phyloP scores from a whole-genome alignment of 768 basidiomycete species.

The Cystobasidium tubakii region DNA sequence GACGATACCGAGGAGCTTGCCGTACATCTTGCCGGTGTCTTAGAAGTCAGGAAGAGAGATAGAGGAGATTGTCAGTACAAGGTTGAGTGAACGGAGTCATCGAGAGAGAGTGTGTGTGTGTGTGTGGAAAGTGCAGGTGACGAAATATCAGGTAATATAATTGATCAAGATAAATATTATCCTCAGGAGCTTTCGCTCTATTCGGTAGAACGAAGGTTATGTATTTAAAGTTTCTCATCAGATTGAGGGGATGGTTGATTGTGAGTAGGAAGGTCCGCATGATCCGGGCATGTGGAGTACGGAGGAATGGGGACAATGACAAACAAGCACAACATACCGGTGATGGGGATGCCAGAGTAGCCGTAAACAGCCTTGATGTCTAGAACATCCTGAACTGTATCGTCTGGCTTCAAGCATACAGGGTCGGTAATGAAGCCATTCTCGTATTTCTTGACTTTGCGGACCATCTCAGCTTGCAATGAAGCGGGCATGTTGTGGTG shows the following conservation, averaged over 20 bases:
- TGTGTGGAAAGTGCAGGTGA: too few relatives aligned
- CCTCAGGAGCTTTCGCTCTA: conserved; percentile 33
- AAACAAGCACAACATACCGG: conserved; percentile 60
- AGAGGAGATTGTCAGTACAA: background rate
- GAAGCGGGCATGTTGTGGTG: conserved; percentile 77
- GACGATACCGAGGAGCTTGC: conserved; percentile 91
- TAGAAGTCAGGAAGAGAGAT: conserved; percentile 13
- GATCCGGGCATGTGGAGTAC: background rate
- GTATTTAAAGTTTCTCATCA: conserved; percentile 53
- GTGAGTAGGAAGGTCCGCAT: conserved; percentile 16
- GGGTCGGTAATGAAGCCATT: conserved; percentile 98
- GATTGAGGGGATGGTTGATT: background rate
- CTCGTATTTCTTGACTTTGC: conserved; percentile 88
- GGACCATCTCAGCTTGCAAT: conserved; percentile 91
- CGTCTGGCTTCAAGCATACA: conserved; percentile 71
- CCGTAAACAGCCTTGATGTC: conserved; percentile 86
- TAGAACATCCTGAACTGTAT: conserved; percentile 78
- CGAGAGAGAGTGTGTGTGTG: too few relatives aligned
- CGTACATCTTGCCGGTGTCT: conserved; percentile 82
- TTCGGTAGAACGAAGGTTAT: conserved; percentile 83
- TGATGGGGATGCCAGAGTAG: conserved; percentile 95
- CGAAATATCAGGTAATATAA: conserved; percentile 30
- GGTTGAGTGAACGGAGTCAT: conserved; percentile 37
- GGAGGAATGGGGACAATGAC: background rate
- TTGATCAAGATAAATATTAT: conserved; percentile 20